Percentiles rank a stretch among this genome's conserved stretches.
Evolutionary conservation across 78 protist species (phyloP).

Genomic region (Bigelowiella natans): DNA sequence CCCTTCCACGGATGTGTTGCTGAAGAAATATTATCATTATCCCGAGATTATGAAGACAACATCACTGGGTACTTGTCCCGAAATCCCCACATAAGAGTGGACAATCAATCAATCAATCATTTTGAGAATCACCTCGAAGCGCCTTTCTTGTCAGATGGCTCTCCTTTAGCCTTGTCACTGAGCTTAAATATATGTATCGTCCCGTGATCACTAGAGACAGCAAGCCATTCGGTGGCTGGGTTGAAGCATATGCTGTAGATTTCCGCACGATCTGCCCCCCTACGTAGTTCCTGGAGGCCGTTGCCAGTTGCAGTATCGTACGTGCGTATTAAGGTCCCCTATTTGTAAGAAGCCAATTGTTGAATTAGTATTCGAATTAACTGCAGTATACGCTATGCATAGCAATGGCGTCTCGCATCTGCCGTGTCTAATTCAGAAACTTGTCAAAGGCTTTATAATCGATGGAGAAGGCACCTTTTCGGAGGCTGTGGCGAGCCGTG

Average conservation of each 20-base stretch:
- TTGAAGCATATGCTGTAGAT: constrained; percentile 64
- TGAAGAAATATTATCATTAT: too few species aligned
- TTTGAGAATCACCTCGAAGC: too few species aligned
- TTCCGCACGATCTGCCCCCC: constrained; percentile 77
- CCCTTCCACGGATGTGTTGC: too few species aligned
- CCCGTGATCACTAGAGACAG: constrained; percentile 75
- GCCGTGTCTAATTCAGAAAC: too few species aligned
- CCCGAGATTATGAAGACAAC: too few species aligned
- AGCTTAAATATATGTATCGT: constrained; percentile 80
- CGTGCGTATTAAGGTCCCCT: constrained; percentile 85
- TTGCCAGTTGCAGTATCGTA: constrained; percentile 68
- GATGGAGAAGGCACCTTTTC: constrained; percentile 51
- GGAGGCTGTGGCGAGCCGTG: constrained; percentile 78
- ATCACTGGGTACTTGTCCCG: too few species aligned
- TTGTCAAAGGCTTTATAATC: not conserved
- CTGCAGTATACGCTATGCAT: not conserved
- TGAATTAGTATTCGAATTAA: not conserved
- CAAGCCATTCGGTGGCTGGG: constrained; percentile 50
- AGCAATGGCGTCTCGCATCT: not conserved
- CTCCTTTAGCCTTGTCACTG: not conserved
- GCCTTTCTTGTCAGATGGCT: too few species aligned
- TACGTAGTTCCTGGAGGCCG: constrained; percentile 63
- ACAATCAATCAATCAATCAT: too few species aligned
- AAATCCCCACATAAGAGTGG: too few species aligned
- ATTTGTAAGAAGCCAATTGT: not conserved